Evolutionary conservation across 768 basidiomycete species (phyloP).

Genomic region (Mycena vulgaris): DNA sequence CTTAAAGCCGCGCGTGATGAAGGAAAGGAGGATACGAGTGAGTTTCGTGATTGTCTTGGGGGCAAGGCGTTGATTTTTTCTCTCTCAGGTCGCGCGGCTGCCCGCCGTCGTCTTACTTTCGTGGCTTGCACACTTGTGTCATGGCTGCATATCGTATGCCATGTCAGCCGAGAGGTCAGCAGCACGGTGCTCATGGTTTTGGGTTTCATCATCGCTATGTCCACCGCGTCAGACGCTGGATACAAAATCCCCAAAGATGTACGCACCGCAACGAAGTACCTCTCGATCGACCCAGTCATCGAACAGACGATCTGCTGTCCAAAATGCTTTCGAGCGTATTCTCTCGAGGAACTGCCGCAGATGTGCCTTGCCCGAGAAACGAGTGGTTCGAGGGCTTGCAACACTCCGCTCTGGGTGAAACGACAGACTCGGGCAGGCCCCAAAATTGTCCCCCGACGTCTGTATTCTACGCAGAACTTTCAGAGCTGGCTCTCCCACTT

Average conservation of each 20-base stretch:
- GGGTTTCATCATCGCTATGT: slow-evolving; percentile 3
- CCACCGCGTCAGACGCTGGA: neutral
- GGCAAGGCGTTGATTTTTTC: neutral
- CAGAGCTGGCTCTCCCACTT: slow-evolving; percentile 27
- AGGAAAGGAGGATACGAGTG: neutral
- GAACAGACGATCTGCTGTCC: slow-evolving; percentile 26
- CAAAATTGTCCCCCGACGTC: slow-evolving; percentile 22
- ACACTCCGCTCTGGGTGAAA: slow-evolving; percentile 25
- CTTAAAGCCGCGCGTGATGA: neutral
- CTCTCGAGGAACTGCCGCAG: slow-evolving; percentile 12
- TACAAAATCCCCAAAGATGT: slow-evolving; percentile 16
- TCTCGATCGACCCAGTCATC: slow-evolving; percentile 26
- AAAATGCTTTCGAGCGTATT: slow-evolving; percentile 25
- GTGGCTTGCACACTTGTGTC: slow-evolving; percentile 13
- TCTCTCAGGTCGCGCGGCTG: slow-evolving; percentile 10
- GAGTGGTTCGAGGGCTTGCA: neutral
- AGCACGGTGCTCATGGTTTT: slow-evolving; percentile 20
- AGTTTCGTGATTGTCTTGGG: neutral
- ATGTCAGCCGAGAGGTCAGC: slow-evolving; percentile 22
- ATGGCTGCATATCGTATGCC: slow-evolving; percentile 31
- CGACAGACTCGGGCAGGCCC: slow-evolving; percentile 24
- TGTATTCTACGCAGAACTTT: slow-evolving; percentile 24
- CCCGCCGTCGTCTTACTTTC: slow-evolving; percentile 9
- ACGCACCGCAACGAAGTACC: slow-evolving; percentile 18
- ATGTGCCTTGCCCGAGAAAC: slow-evolving; percentile 23